A percentile compares a stretch with the other conserved stretches of the same genome.
phyloP scores from a whole-genome alignment of 768 basidiomycete species.

The Hypholoma sublateritium region DNA sequence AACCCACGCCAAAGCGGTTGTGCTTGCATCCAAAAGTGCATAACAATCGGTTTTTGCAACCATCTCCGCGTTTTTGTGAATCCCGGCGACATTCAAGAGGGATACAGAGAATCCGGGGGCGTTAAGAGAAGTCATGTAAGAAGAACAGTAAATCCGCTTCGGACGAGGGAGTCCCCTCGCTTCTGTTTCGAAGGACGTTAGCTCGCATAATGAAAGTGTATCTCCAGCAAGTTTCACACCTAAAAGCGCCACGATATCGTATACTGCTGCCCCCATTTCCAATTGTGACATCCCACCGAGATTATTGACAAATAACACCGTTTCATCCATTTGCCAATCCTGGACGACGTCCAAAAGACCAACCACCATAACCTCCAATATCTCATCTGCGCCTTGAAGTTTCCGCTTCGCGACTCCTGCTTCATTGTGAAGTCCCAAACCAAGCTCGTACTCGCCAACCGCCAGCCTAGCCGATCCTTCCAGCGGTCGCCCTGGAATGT shows the following conservation, averaged over 20 bases:
- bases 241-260: constrained; percentile 41
- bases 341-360: constrained; percentile 33
- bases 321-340: constrained; percentile 43
- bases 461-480: constrained; percentile 18
- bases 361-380: constrained; percentile 37
- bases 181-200: constrained; percentile 14
- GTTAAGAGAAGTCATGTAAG: constrained; percentile 61
- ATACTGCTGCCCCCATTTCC: constrained; percentile 51
- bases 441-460: constrained; percentile 42
- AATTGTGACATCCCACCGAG: constrained; percentile 51
- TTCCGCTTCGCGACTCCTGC: constrained; percentile 37
- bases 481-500: constrained; percentile 47
- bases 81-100: constrained; percentile 44
- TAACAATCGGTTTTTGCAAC: not conserved
- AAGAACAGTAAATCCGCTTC: constrained; percentile 41
- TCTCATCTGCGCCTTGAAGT: constrained; percentile 31
- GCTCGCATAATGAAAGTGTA: not conserved
- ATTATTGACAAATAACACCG: constrained; percentile 53
- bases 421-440: constrained; percentile 59
- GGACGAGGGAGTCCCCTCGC: constrained; percentile 32
- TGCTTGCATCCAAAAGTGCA: constrained; percentile 40
- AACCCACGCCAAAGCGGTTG: constrained; percentile 42
- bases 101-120: constrained; percentile 60
- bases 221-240: constrained; percentile 25
- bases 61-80: constrained; percentile 4